Evolutionary conservation across 2,329 filamentous ascomycete genomes (phyloP), one percentile per base, ranked within the genome.

Genomic region (Tolypocladium capitatum): DNA sequence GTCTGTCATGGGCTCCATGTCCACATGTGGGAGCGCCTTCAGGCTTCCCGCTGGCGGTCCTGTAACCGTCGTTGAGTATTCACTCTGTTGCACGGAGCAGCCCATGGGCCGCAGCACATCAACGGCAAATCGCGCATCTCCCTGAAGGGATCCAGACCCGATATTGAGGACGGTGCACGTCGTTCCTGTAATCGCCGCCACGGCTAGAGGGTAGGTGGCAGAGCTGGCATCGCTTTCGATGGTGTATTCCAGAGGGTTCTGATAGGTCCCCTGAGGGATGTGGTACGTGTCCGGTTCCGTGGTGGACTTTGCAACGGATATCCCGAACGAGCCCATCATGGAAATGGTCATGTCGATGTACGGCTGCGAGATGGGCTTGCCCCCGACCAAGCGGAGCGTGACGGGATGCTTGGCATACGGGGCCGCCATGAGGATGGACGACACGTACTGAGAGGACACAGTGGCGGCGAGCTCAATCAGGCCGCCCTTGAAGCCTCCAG

Each of bases 1-100:
- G 66, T 98, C 92, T 0, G 92, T 98, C 92, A 98, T 98, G 1
- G 91, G 86, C 64, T 97, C 92, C 92, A 98, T 98, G 60, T 98
- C 90, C 28, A 98, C 81, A 50, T 91, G 84, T 18, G 81, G 70
- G 13, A 98, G 70, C 1, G 86, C 83, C 56, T 81, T 81, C 35
- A 98, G 70, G 16, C 75, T 68, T 11, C 92, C 91, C 48, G 74
- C 66, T 2, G 77, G 67, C n/a, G 92, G 92, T 1, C 92, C 92
- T 9, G 84, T 94, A 9, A 98, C 92, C 0, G 90, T 97, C 1
- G 92, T 98, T 1, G 90, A 94, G 18, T 76, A 81, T 47, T 80
- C 80, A 0, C 84, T 87, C 66, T 98, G 92, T 55, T 87, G 75
- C 6, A 98, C 92, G 3, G 72, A 76, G 67, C 92, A 98, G 13